Percentiles rank a stretch among this genome's conserved stretches.
phyloP scores from a whole-genome alignment of 208 protist species.

The Crithidia expoeki region DNA sequence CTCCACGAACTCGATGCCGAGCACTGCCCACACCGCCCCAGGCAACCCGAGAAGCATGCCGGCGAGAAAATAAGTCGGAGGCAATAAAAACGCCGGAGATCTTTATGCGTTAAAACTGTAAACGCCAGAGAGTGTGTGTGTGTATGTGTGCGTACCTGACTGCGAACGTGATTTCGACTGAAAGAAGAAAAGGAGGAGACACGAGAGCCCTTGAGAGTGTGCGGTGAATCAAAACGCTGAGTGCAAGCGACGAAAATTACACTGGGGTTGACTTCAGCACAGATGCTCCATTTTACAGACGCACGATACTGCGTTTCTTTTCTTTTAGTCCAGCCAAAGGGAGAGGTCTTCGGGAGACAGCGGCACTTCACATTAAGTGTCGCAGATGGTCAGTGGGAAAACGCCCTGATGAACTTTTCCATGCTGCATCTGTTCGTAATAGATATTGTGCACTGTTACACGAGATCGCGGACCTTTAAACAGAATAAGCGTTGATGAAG shows the following conservation, averaged over 20 bases:
- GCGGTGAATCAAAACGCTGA: too few relatives aligned
- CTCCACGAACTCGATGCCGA: conserved; percentile 68
- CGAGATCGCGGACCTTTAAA: not conserved
- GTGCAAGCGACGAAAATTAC: too few relatives aligned
- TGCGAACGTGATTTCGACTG: not conserved
- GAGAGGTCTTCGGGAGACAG: too few relatives aligned
- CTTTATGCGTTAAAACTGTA: not conserved
- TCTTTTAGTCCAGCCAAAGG: too few relatives aligned
- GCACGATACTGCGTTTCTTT: too few relatives aligned
- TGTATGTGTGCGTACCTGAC: not conserved
- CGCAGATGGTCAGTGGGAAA: too few relatives aligned
- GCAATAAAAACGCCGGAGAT: conserved; percentile 8
- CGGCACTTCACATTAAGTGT: too few relatives aligned
- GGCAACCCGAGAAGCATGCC: conserved; percentile 43
- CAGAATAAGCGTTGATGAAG: conserved; percentile 1
- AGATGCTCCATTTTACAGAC: too few relatives aligned
- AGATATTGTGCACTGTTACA: not conserved
- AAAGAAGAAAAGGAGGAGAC: not conserved
- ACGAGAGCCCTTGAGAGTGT: too few relatives aligned
- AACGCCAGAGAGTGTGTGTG: not conserved
- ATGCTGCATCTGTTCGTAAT: not conserved
- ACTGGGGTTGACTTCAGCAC: too few relatives aligned
- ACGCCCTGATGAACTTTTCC: not conserved
- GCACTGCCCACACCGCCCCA: conserved; percentile 41
- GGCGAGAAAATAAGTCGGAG: not conserved